Conservation (phyloP, 169 alveolate species). For the Cryptosporidium meleagridis region DNA sequence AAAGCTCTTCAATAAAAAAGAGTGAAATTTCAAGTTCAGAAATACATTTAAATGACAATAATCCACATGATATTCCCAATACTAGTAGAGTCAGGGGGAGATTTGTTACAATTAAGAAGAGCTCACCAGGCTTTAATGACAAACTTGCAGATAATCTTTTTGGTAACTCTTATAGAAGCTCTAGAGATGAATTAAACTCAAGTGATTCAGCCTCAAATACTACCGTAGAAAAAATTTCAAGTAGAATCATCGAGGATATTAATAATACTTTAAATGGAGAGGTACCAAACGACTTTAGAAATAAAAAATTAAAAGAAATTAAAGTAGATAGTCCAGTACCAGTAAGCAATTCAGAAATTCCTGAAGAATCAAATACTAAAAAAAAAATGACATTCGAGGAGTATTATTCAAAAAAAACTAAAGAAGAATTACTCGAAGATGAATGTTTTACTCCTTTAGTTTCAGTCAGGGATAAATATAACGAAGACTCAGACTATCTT, state of each 20-base stretch:
- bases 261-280: conserved; percentile 4
- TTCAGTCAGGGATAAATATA: background rate
- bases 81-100: background rate
- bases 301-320: background rate
- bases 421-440: background rate
- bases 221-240: background rate
- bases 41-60: background rate
- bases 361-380: background rate
- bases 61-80: background rate
- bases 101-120: background rate
- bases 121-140: background rate
- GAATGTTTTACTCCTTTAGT: background rate
- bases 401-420: background rate
- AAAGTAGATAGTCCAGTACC: background rate
- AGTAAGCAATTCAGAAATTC: background rate
- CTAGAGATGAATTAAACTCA: background rate
- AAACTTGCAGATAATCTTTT: conserved; percentile 7
- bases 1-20: no score
- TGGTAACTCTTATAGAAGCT: background rate
- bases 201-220: background rate
- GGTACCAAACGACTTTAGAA: background rate
- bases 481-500: background rate
- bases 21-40: background rate
- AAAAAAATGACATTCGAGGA: conserved; percentile 2
- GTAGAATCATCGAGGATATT: background rate